Conservation (phyloP, 441 rosid genomes). For the Geranium incanum region DNA sequence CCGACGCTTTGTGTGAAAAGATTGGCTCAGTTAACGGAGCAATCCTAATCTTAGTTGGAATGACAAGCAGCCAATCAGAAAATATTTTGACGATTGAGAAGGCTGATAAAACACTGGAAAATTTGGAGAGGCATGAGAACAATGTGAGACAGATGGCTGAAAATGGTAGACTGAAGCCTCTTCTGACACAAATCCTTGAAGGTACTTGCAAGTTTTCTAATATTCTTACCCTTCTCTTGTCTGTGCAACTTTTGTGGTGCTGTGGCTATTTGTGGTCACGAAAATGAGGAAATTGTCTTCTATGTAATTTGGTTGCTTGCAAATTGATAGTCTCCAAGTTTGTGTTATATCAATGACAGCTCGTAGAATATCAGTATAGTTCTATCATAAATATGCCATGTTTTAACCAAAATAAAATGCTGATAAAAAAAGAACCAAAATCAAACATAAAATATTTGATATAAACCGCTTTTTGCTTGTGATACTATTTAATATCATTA, state of each 20-base stretch:
- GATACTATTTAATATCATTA: neutral
- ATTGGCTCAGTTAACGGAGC: slow-evolving; percentile 90
- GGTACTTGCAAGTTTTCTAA: slow-evolving; percentile 39
- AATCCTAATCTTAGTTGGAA: slow-evolving; percentile 82
- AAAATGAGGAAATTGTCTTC: neutral
- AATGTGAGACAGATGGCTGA: slow-evolving; percentile 94
- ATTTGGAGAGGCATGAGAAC: slow-evolving; percentile 70
- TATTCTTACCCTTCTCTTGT: slow-evolving; percentile 10
- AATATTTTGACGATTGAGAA: slow-evolving; percentile 69
- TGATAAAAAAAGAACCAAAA: neutral
- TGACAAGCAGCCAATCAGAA: slow-evolving; percentile 83
- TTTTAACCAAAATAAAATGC: neutral
- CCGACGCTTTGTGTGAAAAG: slow-evolving; percentile 81
- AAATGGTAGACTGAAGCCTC: slow-evolving; percentile 83
- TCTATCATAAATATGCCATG: neutral
- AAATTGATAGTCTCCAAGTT: neutral
- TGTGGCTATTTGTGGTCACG: neutral
- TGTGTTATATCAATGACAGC: neutral
- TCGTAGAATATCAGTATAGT: neutral
- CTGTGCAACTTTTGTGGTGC: slow-evolving; percentile 8
- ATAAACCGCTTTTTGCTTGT: neutral
- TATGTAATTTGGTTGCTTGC: neutral
- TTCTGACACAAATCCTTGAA: slow-evolving; percentile 72
- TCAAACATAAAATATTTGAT: neutral
- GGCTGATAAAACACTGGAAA: slow-evolving; percentile 78